These are phyloP conservation scores for Pseudocercospora macadamiae DNA, from an alignment of 2,329 filamentous ascomycete genomes.

Conservation along the genomic window DNA sequence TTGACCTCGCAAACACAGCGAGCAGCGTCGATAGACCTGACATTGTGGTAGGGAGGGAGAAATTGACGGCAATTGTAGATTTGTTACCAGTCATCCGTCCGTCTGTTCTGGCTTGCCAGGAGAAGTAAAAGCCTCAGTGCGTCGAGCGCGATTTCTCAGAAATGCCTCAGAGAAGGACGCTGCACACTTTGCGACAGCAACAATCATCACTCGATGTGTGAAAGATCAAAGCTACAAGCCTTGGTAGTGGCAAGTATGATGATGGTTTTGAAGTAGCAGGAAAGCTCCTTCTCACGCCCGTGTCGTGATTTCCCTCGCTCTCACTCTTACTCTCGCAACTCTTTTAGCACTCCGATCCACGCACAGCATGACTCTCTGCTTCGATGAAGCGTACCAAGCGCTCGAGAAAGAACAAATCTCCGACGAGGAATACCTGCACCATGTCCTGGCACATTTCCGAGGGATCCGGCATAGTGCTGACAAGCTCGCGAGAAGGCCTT, in stretches of 20 bases:
- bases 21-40: no score
- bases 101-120: neutral
- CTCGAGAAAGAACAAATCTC: conserved; percentile 17
- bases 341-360: no score
- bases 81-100: neutral
- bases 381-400: conserved; percentile 26
- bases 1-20: neutral
- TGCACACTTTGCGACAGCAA: neutral
- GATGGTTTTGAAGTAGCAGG: neutral
- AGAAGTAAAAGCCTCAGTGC: neutral
- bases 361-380: conserved; percentile 25
- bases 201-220: neutral
- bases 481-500: conserved; percentile 13
- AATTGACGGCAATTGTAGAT: neutral
- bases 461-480: conserved; percentile 20
- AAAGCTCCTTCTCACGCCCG: neutral
- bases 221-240: neutral
- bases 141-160: conserved; percentile 13
- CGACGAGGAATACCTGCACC: conserved; percentile 19
- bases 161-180: conserved; percentile 11
- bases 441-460: conserved; percentile 22
- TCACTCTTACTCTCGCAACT: neutral
- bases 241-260: neutral
- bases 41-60: no score
- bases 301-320: neutral